phyloP scores from a whole-genome alignment of 23 red algal species.

The Gracilaria caudata region DNA sequence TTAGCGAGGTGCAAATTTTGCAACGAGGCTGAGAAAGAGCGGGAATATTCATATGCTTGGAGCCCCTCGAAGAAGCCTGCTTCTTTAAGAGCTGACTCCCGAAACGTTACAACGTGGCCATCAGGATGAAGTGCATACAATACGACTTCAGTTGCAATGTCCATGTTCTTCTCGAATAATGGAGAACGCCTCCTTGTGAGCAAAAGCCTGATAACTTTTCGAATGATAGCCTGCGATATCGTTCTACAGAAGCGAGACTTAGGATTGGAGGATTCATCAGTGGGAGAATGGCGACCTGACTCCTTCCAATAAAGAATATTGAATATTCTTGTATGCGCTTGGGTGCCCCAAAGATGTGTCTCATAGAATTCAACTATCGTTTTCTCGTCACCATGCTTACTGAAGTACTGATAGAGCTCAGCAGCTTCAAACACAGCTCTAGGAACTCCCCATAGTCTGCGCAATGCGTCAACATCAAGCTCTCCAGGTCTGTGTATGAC shows the following conservation, averaged over 20 bases:
- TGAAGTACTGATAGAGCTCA: conserved; percentile 31
- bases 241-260: conserved; percentile 17
- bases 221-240: conserved; percentile 36
- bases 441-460: conserved; percentile 61
- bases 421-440: conserved; percentile 50
- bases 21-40: conserved; percentile 55
- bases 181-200: conserved; percentile 61
- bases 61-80: conserved; percentile 62
- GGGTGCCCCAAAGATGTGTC: conserved; percentile 20
- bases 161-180: conserved; percentile 75
- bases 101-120: conserved; percentile 48
- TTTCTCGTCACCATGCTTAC: neutral
- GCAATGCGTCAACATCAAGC: conserved; percentile 55
- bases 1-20: conserved; percentile 65
- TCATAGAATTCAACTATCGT: conserved; percentile 50
- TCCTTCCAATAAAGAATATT: conserved; percentile 68
- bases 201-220: conserved; percentile 35
- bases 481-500: conserved; percentile 1
- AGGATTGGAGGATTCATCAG: neutral
- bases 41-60: conserved; percentile 63
- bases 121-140: conserved; percentile 70
- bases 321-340: conserved; percentile 49
- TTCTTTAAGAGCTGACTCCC: conserved; percentile 45
- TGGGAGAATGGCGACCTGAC: neutral
- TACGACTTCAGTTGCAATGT: conserved; percentile 59